Conservation (phyloP, 2,329 filamentous ascomycete genomes). For the Colletotrichum sp. region DNA sequence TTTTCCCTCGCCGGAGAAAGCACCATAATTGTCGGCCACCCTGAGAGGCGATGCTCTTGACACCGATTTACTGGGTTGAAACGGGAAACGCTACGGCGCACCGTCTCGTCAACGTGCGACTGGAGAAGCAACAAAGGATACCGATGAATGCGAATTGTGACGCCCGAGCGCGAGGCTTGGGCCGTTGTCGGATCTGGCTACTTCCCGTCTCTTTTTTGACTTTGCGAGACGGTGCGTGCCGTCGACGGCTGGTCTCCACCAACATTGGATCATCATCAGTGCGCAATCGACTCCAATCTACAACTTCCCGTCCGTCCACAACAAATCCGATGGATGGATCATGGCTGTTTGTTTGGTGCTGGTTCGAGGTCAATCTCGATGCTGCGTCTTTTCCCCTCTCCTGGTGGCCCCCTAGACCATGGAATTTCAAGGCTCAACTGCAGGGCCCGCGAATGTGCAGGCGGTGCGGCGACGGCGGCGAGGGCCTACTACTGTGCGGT, state of each 20-base stretch:
- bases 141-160: neutral
- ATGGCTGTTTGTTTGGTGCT: neutral
- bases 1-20: neutral
- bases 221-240: slow-evolving; percentile 20
- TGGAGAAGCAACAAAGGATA: neutral
- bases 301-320: neutral
- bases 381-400: neutral
- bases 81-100: neutral
- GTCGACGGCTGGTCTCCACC: slow-evolving; percentile 13
- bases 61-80: neutral
- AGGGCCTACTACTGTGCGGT: neutral
- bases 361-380: neutral
- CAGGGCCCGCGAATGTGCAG: neutral
- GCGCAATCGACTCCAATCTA: slow-evolving; percentile 1
- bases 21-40: neutral
- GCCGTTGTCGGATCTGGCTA: slow-evolving; percentile 8
- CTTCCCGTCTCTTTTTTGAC: slow-evolving; percentile 13
- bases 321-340: neutral
- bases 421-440: neutral
- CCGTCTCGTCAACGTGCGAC: neutral
- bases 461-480: neutral
- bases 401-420: neutral
- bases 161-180: slow-evolving; percentile 5
- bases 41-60: neutral
- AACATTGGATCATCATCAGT: slow-evolving; percentile 8